Evolutionary conservation across 768 basidiomycete species (phyloP).

Genomic region (Leccinellum albellum): DNA sequence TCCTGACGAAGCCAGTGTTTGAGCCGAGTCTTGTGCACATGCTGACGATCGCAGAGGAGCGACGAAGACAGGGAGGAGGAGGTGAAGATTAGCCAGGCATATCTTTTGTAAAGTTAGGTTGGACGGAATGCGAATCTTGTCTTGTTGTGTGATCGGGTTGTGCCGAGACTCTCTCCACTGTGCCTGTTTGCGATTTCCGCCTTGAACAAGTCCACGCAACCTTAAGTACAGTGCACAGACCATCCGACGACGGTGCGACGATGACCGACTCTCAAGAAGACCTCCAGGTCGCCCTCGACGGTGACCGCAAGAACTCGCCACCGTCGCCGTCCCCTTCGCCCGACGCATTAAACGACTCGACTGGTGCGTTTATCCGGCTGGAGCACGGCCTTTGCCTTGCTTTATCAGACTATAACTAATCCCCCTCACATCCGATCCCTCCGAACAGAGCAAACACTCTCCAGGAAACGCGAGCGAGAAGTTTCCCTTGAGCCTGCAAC

Average conservation of each 20-base stretch:
- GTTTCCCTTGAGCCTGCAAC: conserved; percentile 69
- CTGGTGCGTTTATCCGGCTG: conserved; percentile 38
- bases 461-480: conserved; percentile 75
- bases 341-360: conserved; percentile 33
- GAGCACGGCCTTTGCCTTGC: conserved; percentile 10
- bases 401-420: conserved; percentile 26
- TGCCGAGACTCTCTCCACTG: conserved; percentile 28
- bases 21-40: conserved; percentile 49
- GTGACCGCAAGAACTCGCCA: conserved; percentile 20
- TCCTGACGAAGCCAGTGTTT: conserved; percentile 76
- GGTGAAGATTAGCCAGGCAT: neutral
- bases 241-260: conserved; percentile 15
- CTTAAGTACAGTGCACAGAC: conserved; percentile 32
- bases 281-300: conserved; percentile 4
- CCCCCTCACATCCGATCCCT: conserved; percentile 20
- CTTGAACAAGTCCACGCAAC: conserved; percentile 19
- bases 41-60: conserved; percentile 41
- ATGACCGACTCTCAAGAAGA: conserved; percentile 28
- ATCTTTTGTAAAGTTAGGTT: neutral
- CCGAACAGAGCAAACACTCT: conserved; percentile 40
- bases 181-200: conserved; percentile 29
- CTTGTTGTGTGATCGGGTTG: conserved; percentile 31
- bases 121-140: conserved; percentile 7
- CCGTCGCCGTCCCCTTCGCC: conserved; percentile 43
- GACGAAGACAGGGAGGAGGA: conserved; percentile 21